Evolutionary conservation across 805 yeast species (phyloP), one percentile per base, ranked within the genome.

Genomic region (Teunomyces kruisii): DNA sequence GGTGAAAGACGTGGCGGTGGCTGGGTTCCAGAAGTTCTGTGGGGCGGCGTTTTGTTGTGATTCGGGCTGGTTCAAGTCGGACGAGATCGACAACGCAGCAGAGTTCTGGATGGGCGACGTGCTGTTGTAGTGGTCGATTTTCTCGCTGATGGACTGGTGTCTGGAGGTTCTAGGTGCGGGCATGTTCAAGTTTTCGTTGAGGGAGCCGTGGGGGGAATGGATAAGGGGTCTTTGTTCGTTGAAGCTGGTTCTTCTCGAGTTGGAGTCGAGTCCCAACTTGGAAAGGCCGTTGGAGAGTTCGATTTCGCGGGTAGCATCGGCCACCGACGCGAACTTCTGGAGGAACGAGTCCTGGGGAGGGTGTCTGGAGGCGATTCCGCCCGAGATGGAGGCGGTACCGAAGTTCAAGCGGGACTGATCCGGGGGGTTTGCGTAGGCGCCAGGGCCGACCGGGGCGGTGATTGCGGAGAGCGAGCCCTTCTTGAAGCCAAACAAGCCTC

Each of bases 271-370:
- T n/a, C 64, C 49, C 39, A 69, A 54, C 28, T 55, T 59, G n/a
- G 47, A 72, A 43, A 79, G 56, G 9, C 74, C 75, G 42, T 69
- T 68, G 15, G 75, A 57, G 10, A 75, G 53, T 53, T 83, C 88
- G 37, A 82, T 70, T 52, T 83, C 89, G 54, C 85, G 70, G 0
- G 89, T 83, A 39, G 85, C 84, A 45, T 83, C 88, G 6, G 86
- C 84, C 13, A 83, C 84, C 2, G 80, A 68, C 6, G 84, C 70
- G 55, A 83, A 83, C 62, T 81, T 82, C 50, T 80, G 83, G 49
- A 83, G 65, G 55, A 83, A 83, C 40, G 78, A 69, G 14, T 69
- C 75, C 44, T 65, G 72, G 24, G 73, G 74, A 1, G 76, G 76
- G 40, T 72, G 77, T 47, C 76, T 64, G 45, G 62, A 68, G 29